A percentile compares a stretch with the other conserved stretches of the same genome.
These are phyloP conservation scores for Cordyceps sp. DNA, from an alignment of 2,329 filamentous ascomycete genomes.

Conservation along the genomic window DNA sequence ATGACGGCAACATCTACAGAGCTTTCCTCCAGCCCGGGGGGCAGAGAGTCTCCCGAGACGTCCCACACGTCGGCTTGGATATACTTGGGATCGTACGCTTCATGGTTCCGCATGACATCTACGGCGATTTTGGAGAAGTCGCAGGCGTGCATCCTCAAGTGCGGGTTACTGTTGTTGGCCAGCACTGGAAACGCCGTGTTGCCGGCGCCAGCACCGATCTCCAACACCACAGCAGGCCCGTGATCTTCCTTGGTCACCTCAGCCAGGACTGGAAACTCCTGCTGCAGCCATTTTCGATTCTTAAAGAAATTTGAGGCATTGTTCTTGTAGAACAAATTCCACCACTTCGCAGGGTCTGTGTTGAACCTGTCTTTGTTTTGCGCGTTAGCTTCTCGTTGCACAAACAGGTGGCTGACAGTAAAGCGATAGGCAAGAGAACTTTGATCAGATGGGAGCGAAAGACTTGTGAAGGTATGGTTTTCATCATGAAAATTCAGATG, in stretches of 20 bases:
- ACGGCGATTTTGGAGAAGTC: constrained; percentile 95
- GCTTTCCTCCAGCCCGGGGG: constrained; percentile 59
- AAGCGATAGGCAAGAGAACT: neutral
- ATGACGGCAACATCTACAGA: constrained; percentile 83
- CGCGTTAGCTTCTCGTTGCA: constrained; percentile 30
- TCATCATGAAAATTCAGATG: constrained; percentile 55
- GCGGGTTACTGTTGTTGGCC: constrained; percentile 64
- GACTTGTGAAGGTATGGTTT: constrained; percentile 33
- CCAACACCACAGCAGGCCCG: constrained; percentile 56
- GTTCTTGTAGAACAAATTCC: constrained; percentile 97
- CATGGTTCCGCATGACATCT: constrained; percentile 72
- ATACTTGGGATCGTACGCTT: constrained; percentile 52
- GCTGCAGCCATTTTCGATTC: constrained; percentile 88
- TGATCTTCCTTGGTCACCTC: constrained; percentile 56
- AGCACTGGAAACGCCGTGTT: constrained; percentile 93
- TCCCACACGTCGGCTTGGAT: constrained; percentile 96
- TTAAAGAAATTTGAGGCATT: constrained; percentile 98
- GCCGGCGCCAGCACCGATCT: constrained; percentile 88
- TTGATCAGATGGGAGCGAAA: constrained; percentile 59
- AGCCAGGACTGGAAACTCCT: constrained; percentile 84
- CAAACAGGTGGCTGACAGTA: neutral
- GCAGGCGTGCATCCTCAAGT: constrained; percentile 76
- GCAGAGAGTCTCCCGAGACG: constrained; percentile 54
- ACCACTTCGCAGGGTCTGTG: constrained; percentile 81
- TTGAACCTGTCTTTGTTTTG: constrained; percentile 58